These are phyloP conservation scores for Aphanomyces astaci DNA, from an alignment of 352 stramenopile species.

Conservation along the genomic window DNA sequence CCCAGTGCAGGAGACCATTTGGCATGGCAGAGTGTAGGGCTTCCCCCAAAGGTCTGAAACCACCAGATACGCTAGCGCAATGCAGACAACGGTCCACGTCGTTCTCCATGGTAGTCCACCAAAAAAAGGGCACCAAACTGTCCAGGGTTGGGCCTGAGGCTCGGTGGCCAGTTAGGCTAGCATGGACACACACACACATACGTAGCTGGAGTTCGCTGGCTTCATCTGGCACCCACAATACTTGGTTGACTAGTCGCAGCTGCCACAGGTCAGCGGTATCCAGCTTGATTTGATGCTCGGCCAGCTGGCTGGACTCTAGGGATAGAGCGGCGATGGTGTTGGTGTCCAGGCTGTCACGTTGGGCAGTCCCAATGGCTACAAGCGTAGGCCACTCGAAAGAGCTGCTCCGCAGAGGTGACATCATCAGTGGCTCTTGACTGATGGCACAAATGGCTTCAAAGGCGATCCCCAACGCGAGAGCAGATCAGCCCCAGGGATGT, in stretches of 20 bases:
- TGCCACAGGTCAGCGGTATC: neutral
- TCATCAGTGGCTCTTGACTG: neutral
- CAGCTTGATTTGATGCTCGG: neutral
- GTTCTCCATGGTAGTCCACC: neutral
- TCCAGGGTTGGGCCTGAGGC: neutral
- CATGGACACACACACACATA: neutral
- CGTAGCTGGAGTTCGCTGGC: neutral
- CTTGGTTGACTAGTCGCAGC: neutral
- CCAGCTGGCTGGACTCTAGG: neutral
- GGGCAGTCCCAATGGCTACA: neutral
- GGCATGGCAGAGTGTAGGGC: neutral
- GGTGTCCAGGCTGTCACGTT: neutral
- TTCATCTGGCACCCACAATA: neutral
- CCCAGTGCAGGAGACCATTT: constrained; percentile 3
- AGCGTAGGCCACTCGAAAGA: neutral
- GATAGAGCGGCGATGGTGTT: neutral
- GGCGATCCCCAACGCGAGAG: constrained; percentile 23
- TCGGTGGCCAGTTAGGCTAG: neutral
- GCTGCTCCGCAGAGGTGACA: neutral
- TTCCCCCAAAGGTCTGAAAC: neutral
- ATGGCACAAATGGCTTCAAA: neutral
- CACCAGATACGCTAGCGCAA: neutral
- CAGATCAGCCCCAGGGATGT: constrained; percentile 22
- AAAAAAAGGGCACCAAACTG: neutral
- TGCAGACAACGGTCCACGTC: neutral